These are phyloP conservation scores for Pleurotus pulmonarius DNA, from an alignment of 768 basidiomycete genomes.

Conservation along the genomic window DNA sequence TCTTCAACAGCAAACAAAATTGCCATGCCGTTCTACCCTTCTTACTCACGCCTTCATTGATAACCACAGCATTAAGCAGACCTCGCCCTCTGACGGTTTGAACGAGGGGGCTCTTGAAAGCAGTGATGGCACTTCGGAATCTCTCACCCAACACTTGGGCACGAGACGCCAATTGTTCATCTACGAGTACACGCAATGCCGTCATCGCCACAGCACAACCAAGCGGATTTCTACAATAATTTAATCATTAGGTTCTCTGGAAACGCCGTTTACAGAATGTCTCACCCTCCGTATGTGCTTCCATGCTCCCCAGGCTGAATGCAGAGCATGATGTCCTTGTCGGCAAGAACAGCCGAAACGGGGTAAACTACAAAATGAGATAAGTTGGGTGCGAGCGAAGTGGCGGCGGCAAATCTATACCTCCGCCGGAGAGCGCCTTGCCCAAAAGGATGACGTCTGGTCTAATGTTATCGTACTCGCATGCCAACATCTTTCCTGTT, in stretches of 20 bases:
- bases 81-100: constrained; percentile 82
- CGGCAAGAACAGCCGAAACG: constrained; percentile 91
- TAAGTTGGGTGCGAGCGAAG: not conserved
- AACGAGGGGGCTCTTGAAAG: constrained; percentile 67
- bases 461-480: constrained; percentile 80
- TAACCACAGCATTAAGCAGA: constrained; percentile 89
- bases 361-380: constrained; percentile 68
- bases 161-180: constrained; percentile 81
- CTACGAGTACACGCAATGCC: constrained; percentile 84
- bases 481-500: constrained; percentile 92
- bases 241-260: constrained; percentile 2
- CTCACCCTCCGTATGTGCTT: constrained; percentile 91
- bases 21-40: constrained; percentile 93
- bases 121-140: constrained; percentile 66
- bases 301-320: constrained; percentile 96
- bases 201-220: constrained; percentile 96
- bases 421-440: constrained; percentile 94
- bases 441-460: constrained; percentile 93
- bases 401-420: constrained; percentile 38
- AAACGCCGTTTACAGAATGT: constrained; percentile 9
- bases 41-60: constrained; percentile 75
- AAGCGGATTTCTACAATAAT: constrained; percentile 70
- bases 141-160: constrained; percentile 74
- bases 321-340: constrained; percentile 90
- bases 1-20: constrained; percentile 88